Percentiles rank a stretch among this genome's conserved stretches.
phyloP scores from a whole-genome alignment of 306 rosid genomes.

The Castanea crenata region DNA sequence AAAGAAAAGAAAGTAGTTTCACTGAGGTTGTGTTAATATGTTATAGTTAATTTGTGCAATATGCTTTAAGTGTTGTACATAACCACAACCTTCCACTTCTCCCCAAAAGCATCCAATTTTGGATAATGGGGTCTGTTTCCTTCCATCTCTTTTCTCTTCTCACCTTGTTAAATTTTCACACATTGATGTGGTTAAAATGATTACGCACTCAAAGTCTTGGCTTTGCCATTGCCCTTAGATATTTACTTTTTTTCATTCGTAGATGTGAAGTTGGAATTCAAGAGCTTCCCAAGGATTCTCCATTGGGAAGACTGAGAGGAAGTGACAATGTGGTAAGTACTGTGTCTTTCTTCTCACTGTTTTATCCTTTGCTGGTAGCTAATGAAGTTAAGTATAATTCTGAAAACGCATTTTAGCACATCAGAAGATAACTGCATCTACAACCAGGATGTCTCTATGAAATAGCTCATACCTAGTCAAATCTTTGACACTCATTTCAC shows the following conservation, averaged over 20 bases:
- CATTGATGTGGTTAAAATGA: too few species aligned
- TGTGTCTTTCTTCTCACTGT: constrained; percentile 5
- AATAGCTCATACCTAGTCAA: not conserved
- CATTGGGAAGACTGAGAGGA: constrained; percentile 91
- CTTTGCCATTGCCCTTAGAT: not conserved
- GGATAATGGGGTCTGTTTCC: too few species aligned
- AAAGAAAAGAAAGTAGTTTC: too few species aligned
- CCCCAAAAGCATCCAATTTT: too few species aligned
- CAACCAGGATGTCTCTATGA: not conserved
- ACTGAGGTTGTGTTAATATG: too few species aligned
- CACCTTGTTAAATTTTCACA: too few species aligned
- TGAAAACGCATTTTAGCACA: not conserved
- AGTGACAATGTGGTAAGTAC: constrained; percentile 87
- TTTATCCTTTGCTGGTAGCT: not conserved
- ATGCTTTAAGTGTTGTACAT: too few species aligned
- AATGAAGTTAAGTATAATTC: not conserved
- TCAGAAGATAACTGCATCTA: not conserved
- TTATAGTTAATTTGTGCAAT: too few species aligned
- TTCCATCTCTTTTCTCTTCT: too few species aligned
- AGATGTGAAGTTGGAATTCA: constrained; percentile 92
- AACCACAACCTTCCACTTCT: too few species aligned
- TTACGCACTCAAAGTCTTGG: too few species aligned
- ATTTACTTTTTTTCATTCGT: not conserved
- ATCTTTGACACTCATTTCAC: not conserved
- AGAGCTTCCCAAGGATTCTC: constrained; percentile 74